Percentiles rank a stretch among this genome's conserved stretches.
Conservation (phyloP, 495 filamentous ascomycete genomes). For the Filosporella fistucella region DNA sequence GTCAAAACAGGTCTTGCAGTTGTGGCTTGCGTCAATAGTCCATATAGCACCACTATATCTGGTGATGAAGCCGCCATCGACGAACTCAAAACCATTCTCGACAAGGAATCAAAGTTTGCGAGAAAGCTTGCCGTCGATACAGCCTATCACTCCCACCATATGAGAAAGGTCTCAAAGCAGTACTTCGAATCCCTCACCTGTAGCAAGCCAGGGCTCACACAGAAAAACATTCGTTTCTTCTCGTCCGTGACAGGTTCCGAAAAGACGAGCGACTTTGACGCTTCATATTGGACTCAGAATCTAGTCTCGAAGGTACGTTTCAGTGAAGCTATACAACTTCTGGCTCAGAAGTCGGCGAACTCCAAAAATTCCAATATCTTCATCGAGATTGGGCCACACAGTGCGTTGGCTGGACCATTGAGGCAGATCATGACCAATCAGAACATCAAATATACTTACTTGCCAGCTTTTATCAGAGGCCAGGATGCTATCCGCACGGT, state of each 20-base stretch:
- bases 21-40: constrained; percentile 45
- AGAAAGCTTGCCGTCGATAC: constrained; percentile 44
- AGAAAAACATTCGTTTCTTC: constrained; percentile 9
- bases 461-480: constrained; percentile 22
- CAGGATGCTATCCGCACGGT: constrained; percentile 23
- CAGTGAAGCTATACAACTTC: constrained; percentile 32
- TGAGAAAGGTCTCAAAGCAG: constrained; percentile 41
- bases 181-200: constrained; percentile 26
- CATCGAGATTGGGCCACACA: constrained; percentile 51
- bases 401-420: constrained; percentile 38
- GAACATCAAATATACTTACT: constrained; percentile 9
- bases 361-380: background rate
- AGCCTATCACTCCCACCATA: constrained; percentile 50
- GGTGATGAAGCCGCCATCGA: constrained; percentile 42
- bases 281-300: constrained; percentile 53
- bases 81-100: constrained; percentile 33
- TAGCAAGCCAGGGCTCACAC: background rate
- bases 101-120: constrained; percentile 38
- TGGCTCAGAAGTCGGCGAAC: background rate
- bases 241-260: constrained; percentile 34
- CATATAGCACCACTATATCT: constrained; percentile 44
- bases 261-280: constrained; percentile 21
- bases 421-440: constrained; percentile 11
- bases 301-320: constrained; percentile 54
- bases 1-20: background rate